These are phyloP conservation scores for Termitomyces sp. DNA, from an alignment of 768 basidiomycete species.

Conservation along the genomic window DNA sequence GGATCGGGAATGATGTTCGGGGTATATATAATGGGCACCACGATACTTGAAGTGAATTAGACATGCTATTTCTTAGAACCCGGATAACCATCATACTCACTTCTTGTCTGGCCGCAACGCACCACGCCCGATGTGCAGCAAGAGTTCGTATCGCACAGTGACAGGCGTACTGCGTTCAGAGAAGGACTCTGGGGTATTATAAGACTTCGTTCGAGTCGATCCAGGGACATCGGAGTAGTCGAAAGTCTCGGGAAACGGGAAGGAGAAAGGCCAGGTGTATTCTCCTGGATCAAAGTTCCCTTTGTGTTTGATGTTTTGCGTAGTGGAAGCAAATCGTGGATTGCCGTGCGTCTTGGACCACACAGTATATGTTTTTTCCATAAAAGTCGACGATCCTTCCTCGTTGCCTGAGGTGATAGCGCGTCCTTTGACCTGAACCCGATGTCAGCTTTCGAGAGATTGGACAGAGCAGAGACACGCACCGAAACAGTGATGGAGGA, in stretches of 20 bases:
- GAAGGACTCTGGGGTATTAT: conserved; percentile 30
- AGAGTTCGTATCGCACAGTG: conserved; percentile 34
- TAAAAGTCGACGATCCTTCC: conserved; percentile 25
- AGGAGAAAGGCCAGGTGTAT: conserved; percentile 37
- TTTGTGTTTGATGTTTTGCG: conserved; percentile 8
- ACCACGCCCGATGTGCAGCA: conserved; percentile 33
- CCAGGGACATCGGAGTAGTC: conserved; percentile 10
- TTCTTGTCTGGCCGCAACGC: conserved; percentile 34
- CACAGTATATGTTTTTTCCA: conserved; percentile 22
- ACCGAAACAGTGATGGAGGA: conserved; percentile 26
- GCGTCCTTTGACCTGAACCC: conserved; percentile 24
- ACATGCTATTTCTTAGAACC: not conserved
- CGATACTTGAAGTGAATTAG: conserved; percentile 9
- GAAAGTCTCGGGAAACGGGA: conserved; percentile 32
- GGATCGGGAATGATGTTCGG: conserved; percentile 29
- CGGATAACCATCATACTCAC: conserved; percentile 20
- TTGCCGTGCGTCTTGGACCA: conserved; percentile 32
- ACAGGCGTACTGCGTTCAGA: conserved; percentile 27
- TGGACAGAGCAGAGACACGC: not conserved
- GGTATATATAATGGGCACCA: conserved; percentile 25
- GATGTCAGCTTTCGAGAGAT: not conserved
- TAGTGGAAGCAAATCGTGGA: conserved; percentile 20
- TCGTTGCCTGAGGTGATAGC: conserved; percentile 25
- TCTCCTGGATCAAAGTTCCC: conserved; percentile 21
- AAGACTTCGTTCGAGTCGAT: conserved; percentile 4